Evolutionary conservation across 2,329 filamentous ascomycete genomes (phyloP), one percentile per base, ranked within the genome.

Genomic region (Hyphodiscus sp.): DNA sequence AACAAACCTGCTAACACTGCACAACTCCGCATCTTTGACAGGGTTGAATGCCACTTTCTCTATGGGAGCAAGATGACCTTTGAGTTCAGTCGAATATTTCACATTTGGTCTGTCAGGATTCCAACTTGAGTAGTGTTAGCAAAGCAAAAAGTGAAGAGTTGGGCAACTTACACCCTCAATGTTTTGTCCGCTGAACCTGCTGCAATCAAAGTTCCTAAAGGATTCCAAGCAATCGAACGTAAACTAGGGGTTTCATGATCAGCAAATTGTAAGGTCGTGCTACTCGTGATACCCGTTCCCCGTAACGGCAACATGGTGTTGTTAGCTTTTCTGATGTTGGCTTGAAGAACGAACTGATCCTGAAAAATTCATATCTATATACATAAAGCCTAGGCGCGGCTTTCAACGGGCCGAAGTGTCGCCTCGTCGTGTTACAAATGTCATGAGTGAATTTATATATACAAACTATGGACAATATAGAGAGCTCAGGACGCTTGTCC

Each of bases 161-260:
- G 23, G 23, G n/a, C 16, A 23, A 58, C 59, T 55, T 61, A 65
- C 60, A 91, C 85, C 63, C 88, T 82, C 51, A 92, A 71, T 9
- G 80, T 87, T 61, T 80, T 82, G 65, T 89, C 85, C 20, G 77
- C 74, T 6, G 86, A 80, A 2, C 90, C 91, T 0, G 91, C 95
- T 0, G 92, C 92, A 56, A 97, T 83, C 55, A 94, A 76, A 9
- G 82, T 87, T 33, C 92, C 91, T 0, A 89, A 76, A 0, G 91
- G 89, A 60, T 92, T 96, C 92, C 92, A 97, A 41, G 88, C 85
- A 60, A 97, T 85, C 1, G 87, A 86, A 42, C 88, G 83, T 53
- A 95, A 77, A 58, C 86, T 90, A 42, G 33, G 48, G n/a, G 15
- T 33, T 19, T 47, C 30, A 3, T 33, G n/a, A 33, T 57, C 20